phyloP scores from a whole-genome alignment of 352 stramenopile species.

The Phytopythium vexans region DNA sequence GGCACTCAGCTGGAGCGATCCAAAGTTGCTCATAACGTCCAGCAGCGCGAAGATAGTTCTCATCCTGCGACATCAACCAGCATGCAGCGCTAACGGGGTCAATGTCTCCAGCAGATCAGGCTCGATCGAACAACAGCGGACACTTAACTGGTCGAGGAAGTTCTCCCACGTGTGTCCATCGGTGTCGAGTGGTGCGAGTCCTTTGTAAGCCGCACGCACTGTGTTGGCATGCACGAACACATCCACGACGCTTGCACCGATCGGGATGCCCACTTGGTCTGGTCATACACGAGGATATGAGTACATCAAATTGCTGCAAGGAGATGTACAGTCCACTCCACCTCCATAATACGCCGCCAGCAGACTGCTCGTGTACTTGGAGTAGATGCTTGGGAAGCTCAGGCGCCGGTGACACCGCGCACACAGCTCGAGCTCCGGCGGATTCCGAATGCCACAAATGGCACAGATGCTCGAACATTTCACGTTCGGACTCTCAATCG shows the following conservation, averaged over 20 bases:
- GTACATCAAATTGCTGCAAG: not conserved
- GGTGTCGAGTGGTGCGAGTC: slow-evolving; percentile 55
- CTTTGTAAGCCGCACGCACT: slow-evolving; percentile 67
- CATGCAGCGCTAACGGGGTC: not conserved
- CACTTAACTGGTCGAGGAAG: slow-evolving; percentile 71
- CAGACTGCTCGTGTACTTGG: slow-evolving; percentile 72
- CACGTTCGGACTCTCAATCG: slow-evolving; percentile 67
- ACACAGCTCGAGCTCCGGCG: slow-evolving; percentile 54
- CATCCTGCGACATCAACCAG: slow-evolving; percentile 27
- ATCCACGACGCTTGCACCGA: slow-evolving; percentile 66
- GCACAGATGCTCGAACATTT: slow-evolving; percentile 71
- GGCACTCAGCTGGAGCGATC: slow-evolving; percentile 62
- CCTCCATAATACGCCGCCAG: slow-evolving; percentile 73
- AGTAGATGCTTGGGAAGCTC: slow-evolving; percentile 70
- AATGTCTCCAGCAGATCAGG: slow-evolving; percentile 5
- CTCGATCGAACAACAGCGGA: not conserved
- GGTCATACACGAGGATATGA: not conserved
- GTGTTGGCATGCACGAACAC: slow-evolving; percentile 72
- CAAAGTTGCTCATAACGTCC: slow-evolving; percentile 79
- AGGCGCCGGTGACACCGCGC: slow-evolving; percentile 53
- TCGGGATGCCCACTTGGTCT: slow-evolving; percentile 72
- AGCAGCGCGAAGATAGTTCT: slow-evolving; percentile 78
- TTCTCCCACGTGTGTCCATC: slow-evolving; percentile 60
- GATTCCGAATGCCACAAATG: slow-evolving; percentile 72
- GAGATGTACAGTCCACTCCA: slow-evolving; percentile 14